Conservation (phyloP, 2,329 filamentous ascomycete species). For the Tolypocladium cylindrosporum region DNA sequence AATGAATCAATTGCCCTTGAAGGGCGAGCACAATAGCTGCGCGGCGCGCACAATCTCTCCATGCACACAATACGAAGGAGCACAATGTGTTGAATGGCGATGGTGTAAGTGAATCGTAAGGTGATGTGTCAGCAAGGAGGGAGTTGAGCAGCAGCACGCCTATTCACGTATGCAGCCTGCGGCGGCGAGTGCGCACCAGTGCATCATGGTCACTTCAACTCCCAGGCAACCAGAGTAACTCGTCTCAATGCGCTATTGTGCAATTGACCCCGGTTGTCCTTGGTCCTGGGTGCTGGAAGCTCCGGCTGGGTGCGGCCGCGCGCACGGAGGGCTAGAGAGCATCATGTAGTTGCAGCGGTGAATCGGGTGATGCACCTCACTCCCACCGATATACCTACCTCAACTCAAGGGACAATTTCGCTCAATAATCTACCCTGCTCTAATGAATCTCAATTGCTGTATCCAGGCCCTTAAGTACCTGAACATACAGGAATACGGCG, state of each 20-base stretch:
- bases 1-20: background rate
- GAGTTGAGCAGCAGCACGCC: background rate
- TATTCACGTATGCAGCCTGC: background rate
- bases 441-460: background rate
- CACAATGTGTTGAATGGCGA: background rate
- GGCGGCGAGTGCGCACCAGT: background rate
- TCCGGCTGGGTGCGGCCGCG: background rate
- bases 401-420: background rate
- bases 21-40: background rate
- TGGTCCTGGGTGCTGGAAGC: background rate
- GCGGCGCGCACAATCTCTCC: background rate
- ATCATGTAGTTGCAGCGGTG: background rate
- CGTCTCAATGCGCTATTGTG: background rate
- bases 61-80: background rate
- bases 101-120: background rate
- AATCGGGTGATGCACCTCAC: background rate
- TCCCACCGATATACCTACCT: background rate
- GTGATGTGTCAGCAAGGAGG: background rate
- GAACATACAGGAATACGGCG: background rate
- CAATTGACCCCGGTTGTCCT: background rate
- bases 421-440: background rate
- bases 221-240: too few species aligned
- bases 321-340: background rate
- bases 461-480: background rate
- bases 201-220: background rate